Evolutionary conservation across 2,329 filamentous ascomycete genomes (phyloP).

Genomic region (Nothopassalora personata): DNA sequence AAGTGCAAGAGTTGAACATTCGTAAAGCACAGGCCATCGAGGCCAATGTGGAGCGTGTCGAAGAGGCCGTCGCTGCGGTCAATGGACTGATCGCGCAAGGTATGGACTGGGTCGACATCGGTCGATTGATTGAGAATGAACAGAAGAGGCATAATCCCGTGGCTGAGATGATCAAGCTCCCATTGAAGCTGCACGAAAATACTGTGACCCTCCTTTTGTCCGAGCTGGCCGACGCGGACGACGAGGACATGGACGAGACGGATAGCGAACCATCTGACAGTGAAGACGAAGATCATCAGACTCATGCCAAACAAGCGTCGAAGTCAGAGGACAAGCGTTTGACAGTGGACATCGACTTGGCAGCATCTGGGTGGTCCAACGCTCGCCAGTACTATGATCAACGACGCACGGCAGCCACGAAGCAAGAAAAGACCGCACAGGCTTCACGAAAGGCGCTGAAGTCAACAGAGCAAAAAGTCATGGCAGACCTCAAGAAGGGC

Average conservation of each 20-base stretch:
- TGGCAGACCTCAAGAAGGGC: constrained; percentile 75
- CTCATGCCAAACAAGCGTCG: constrained; percentile 21
- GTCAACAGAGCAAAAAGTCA: constrained; percentile 83
- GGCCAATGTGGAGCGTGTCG: constrained; percentile 82
- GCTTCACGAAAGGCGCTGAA: constrained; percentile 80
- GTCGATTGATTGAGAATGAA: constrained; percentile 79
- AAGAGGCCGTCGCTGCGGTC: constrained; percentile 87
- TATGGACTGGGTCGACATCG: constrained; percentile 97
- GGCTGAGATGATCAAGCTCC: constrained; percentile 77
- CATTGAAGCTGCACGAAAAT: constrained; percentile 85
- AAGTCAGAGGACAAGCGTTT: constrained; percentile 46
- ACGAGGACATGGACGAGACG: constrained; percentile 56
- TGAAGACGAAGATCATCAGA: constrained; percentile 50
- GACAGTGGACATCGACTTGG: constrained; percentile 77
- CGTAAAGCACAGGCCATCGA: constrained; percentile 87
- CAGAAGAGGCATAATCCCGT: constrained; percentile 76
- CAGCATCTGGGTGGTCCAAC: constrained; percentile 78
- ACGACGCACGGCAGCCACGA: constrained; percentile 74
- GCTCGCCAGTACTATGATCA: constrained; percentile 89
- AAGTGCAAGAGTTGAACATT: constrained; percentile 74
- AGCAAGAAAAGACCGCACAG: constrained; percentile 78
- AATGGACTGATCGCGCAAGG: constrained; percentile 87
- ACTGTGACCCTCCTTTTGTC: constrained; percentile 73
- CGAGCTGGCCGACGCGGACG: constrained; percentile 62
- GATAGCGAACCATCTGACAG: constrained; percentile 60